A percentile compares a stretch with the other conserved stretches of the same genome.
phyloP scores from a whole-genome alignment of 768 basidiomycete genomes.

The Terana coerulea region DNA sequence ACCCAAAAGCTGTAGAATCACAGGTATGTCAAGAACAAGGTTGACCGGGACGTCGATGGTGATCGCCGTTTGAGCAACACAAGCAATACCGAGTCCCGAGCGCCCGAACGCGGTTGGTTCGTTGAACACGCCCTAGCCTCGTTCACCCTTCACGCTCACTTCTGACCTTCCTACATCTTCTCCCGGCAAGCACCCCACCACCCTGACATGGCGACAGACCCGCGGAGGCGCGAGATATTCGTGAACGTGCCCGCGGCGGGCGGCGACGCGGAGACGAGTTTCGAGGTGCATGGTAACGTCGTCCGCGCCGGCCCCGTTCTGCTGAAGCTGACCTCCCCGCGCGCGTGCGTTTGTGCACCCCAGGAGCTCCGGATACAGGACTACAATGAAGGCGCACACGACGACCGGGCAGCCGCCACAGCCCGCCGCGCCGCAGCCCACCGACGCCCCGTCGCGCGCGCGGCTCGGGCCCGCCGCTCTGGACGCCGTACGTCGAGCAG shows the following conservation, averaged over 20 bases:
- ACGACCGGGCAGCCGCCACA: conserved; percentile 44
- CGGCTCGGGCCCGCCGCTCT: conserved; percentile 46
- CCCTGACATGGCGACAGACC: not conserved
- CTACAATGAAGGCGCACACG: conserved; percentile 47
- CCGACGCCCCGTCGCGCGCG: conserved; percentile 38
- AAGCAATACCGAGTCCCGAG: not conserved
- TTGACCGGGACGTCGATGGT: not conserved
- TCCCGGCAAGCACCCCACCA: too few species aligned
- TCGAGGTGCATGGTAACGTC: conserved; percentile 23
- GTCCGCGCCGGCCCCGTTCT: not conserved
- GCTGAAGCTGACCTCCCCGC: conserved; percentile 5
- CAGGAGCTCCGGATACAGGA: conserved; percentile 56
- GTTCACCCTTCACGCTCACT: not conserved
- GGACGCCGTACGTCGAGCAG: conserved; percentile 36
- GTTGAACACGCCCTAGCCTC: too few species aligned
- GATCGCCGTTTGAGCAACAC: not conserved
- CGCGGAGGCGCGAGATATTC: conserved; percentile 12
- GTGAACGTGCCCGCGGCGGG: conserved; percentile 19
- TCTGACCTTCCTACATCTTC: not conserved
- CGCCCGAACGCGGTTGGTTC: not conserved
- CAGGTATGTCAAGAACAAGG: not conserved
- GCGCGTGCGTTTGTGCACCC: too few species aligned
- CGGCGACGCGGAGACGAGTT: conserved; percentile 18
- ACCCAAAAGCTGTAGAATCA: not conserved
- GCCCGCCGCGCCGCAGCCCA: conserved; percentile 46